phyloP scores from a whole-genome alignment of 768 basidiomycete species.

The Kockovaella imperatae region DNA sequence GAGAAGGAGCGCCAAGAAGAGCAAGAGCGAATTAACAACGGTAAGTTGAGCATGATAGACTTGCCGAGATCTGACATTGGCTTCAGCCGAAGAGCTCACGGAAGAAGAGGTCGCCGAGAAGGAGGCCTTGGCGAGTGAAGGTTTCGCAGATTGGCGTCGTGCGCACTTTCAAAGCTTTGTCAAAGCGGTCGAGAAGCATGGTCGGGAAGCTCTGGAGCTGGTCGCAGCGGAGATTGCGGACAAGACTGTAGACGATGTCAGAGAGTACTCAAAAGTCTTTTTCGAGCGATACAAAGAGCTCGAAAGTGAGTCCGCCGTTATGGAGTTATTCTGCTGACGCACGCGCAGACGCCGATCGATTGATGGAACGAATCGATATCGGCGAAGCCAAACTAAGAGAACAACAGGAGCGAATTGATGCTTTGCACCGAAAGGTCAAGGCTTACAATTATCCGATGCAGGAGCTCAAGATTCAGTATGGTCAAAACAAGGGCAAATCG shows the following conservation, averaged over 20 bases:
- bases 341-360: constrained; percentile 70
- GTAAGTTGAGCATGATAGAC: constrained; percentile 46
- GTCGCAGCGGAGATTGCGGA: constrained; percentile 78
- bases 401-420: constrained; percentile 62
- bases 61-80: background rate
- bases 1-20: constrained; percentile 71
- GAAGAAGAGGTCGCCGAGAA: constrained; percentile 79
- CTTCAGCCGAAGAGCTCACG: constrained; percentile 77
- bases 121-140: constrained; percentile 64
- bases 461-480: constrained; percentile 90
- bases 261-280: constrained; percentile 72
- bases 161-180: constrained; percentile 90
- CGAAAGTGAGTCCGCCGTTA: constrained; percentile 51
- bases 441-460: constrained; percentile 89
- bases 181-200: constrained; percentile 66
- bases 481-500: constrained; percentile 85
- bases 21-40: constrained; percentile 80
- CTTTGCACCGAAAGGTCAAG: constrained; percentile 72
- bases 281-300: constrained; percentile 82
- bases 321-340: constrained; percentile 2
- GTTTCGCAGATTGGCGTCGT: constrained; percentile 85
- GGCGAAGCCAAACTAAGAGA: constrained; percentile 78
- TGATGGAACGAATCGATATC: constrained; percentile 73
- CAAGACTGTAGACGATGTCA: constrained; percentile 65
- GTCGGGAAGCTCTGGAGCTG: constrained; percentile 51